Base-by-base conservation (phyloP, 2,329 filamentous ascomycete species). In the Coniochaeta sp. region DNA sequence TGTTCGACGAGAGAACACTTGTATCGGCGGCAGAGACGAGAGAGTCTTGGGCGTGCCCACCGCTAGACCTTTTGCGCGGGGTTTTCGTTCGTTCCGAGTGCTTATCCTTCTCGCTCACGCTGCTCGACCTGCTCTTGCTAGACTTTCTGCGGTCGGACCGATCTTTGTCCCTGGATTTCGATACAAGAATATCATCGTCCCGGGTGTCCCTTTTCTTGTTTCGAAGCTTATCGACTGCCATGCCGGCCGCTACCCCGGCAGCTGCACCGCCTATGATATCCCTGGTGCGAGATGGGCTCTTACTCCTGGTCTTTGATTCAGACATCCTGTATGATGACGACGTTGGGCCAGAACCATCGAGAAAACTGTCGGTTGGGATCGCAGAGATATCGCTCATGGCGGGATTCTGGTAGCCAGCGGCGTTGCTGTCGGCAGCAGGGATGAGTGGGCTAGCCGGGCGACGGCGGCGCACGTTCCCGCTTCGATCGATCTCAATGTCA, bases 401-500 rank as follows among this genome's bases (percentile, higher is more conserved):
- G 14, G 84, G 81, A 36, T 85, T 81, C 57, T 87, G 77, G 71
- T 89, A 92, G 59, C 73, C 85, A 70, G 76, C 83, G 22, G 73
- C 73, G 68, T 75, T 88, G 80, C 70, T 82, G 74, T 76, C 85
- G 74, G 71, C 78, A 56, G 74, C 80, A 67, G 79, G 85, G 63
- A 84, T 88, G 69, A 82, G 83, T 73, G 75, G 93, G 64, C 81
- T 96, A 75, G 83, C 89, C 79, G 79, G 81, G 63, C 81, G 82
- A 72, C 81, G 87, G 71, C 81, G 78, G 64, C 79, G 77, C 60
- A 75, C 76, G 65, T 70, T 71, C 58, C 70, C 73, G 64, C 80
- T 77, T 57, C 84, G 81, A 68, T 93, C 83, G 64, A 98, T 90
- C 72, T 97, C 93, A 62, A 97, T 90, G 71, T 97, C 92, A 64